These are phyloP conservation scores for Onygenales sp. DNA, from an alignment of 2,329 filamentous ascomycete genomes.

Conservation along the genomic window DNA sequence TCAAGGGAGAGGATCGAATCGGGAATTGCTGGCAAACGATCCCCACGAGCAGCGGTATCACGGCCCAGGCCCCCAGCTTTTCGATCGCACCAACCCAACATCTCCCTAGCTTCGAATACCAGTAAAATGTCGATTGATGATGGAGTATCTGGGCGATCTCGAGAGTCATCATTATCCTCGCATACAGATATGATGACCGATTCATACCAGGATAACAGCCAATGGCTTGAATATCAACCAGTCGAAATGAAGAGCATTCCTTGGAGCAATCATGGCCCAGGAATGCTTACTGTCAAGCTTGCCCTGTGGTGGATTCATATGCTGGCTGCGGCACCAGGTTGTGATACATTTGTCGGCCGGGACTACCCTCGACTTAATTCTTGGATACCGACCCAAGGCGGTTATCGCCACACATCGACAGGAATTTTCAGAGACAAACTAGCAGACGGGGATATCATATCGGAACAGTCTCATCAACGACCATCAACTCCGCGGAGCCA, in stretches of 20 bases:
- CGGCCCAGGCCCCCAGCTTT: background rate
- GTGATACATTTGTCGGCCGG: background rate
- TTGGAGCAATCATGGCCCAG: background rate
- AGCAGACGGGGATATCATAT: background rate
- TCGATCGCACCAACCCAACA: background rate
- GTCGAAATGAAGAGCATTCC: constrained; percentile 4
- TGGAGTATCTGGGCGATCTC: background rate
- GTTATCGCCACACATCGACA: background rate
- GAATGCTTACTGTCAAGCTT: constrained; percentile 5
- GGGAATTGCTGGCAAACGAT: background rate
- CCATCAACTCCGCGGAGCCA: background rate
- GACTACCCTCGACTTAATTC: constrained; percentile 1
- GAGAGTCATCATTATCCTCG: background rate
- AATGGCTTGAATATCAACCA: background rate
- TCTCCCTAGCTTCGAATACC: background rate
- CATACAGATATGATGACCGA: background rate
- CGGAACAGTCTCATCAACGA: background rate
- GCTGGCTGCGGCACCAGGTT: background rate
- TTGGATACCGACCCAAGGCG: background rate
- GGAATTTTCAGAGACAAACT: background rate
- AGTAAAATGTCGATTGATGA: constrained; percentile 1
- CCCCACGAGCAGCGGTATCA: background rate
- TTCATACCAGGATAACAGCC: background rate
- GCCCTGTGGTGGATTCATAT: constrained; percentile 6
- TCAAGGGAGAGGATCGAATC: background rate